Conservation (phyloP, 139 green algal species). For the Zygnema cylindricum region DNA sequence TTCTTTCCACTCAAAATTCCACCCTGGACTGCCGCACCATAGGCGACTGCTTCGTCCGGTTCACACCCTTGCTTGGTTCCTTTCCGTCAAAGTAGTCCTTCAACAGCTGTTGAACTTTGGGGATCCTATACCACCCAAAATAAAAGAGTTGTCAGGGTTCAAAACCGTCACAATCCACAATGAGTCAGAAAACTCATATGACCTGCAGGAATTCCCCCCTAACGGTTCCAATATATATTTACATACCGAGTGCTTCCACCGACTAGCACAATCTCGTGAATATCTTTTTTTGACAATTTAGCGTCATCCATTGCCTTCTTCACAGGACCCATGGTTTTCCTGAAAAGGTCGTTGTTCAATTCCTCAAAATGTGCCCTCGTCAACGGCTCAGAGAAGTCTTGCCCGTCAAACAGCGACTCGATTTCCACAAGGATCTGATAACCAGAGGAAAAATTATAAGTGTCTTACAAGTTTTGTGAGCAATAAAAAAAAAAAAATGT, state of each 20-base stretch:
- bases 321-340: constrained; percentile 95
- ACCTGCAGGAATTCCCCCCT: not conserved
- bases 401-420: constrained; percentile 91
- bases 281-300: constrained; percentile 83
- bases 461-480: not conserved
- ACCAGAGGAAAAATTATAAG: not conserved
- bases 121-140: constrained; percentile 62
- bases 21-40: constrained; percentile 74
- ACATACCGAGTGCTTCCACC: constrained; percentile 87
- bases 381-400: constrained; percentile 96
- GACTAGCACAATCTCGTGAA: constrained; percentile 96
- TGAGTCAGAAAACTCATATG: not conserved
- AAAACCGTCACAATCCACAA: not conserved
- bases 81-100: constrained; percentile 83
- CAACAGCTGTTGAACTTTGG: constrained; percentile 86
- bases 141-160: not conserved
- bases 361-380: constrained; percentile 98
- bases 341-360: constrained; percentile 98
- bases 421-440: constrained; percentile 91
- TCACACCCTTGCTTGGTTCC: constrained; percentile 74
- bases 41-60: constrained; percentile 74
- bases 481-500: not conserved
- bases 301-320: constrained; percentile 96
- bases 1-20: constrained; percentile 83
- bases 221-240: not conserved